phyloP scores from a whole-genome alignment of 2,329 filamentous ascomycete species.

The Penicillium vulpinum region DNA sequence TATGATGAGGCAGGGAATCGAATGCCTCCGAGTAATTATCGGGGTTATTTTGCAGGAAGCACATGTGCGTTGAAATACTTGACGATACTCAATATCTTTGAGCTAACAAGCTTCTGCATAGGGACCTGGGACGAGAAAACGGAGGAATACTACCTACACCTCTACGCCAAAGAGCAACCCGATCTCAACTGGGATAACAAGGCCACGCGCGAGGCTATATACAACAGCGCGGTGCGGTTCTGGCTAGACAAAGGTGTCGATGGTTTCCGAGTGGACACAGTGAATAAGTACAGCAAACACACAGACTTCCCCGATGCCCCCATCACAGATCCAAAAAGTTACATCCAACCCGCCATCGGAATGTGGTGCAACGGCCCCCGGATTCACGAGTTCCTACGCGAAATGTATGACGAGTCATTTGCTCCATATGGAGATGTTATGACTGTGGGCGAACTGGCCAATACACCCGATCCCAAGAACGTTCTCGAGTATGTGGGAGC shows the following conservation, averaged over 20 bases:
- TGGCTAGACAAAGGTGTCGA: slow-evolving; percentile 71
- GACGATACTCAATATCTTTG: not conserved
- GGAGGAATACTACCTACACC: slow-evolving; percentile 69
- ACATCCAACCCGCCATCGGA: slow-evolving; percentile 54
- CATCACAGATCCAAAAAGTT: slow-evolving; percentile 49
- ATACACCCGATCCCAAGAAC: slow-evolving; percentile 59
- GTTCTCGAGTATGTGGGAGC: slow-evolving; percentile 63
- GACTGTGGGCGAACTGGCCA: slow-evolving; percentile 69
- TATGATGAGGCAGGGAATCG: slow-evolving; percentile 57
- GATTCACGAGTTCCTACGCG: slow-evolving; percentile 68
- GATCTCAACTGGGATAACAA: slow-evolving; percentile 77
- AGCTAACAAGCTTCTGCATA: not conserved
- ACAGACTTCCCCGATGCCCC: slow-evolving; percentile 58
- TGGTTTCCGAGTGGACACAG: slow-evolving; percentile 68
- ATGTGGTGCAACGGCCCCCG: slow-evolving; percentile 67
- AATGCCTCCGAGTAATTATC: slow-evolving; percentile 71
- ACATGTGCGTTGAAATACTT: slow-evolving; percentile 48
- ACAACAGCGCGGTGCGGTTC: slow-evolving; percentile 67
- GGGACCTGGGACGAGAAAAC: slow-evolving; percentile 66
- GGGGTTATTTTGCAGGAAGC: slow-evolving; percentile 60
- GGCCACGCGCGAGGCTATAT: slow-evolving; percentile 64
- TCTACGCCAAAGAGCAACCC: slow-evolving; percentile 71
- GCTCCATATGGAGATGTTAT: slow-evolving; percentile 59
- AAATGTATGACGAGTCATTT: slow-evolving; percentile 64
- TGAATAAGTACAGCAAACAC: slow-evolving; percentile 61